Conservation (phyloP, 2,329 filamentous ascomycete genomes). For the Cytospora piceae region DNA sequence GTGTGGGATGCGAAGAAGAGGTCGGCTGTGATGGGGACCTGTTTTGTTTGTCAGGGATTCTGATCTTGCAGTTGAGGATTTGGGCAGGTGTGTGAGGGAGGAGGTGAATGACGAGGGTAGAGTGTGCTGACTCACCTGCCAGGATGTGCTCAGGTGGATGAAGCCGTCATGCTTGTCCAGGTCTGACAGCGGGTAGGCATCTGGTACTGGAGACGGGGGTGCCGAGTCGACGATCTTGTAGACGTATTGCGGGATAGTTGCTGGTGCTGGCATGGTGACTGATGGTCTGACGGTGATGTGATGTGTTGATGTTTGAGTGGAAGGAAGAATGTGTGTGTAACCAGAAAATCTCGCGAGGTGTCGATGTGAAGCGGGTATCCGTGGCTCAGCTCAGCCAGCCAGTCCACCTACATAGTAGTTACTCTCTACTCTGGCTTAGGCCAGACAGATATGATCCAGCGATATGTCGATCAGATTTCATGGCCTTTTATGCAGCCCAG, state of each 20-base stretch:
- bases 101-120: not conserved
- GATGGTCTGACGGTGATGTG: not conserved
- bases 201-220: slow-evolving; percentile 57
- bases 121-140: slow-evolving; percentile 48
- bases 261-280: slow-evolving; percentile 34
- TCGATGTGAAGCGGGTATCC: not conserved
- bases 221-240: slow-evolving; percentile 64
- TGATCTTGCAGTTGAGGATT: too few relatives aligned
- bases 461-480: not conserved
- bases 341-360: not conserved
- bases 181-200: slow-evolving; percentile 59
- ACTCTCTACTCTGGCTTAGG: not conserved
- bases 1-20: slow-evolving; percentile 47
- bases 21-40: slow-evolving; percentile 51
- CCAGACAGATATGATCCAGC: not conserved
- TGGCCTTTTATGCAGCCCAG: not conserved
- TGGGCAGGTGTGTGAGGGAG: not conserved
- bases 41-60: not conserved
- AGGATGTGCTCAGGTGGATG: slow-evolving; percentile 61
- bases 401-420: not conserved
- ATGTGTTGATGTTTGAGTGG: not conserved
- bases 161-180: slow-evolving; percentile 65
- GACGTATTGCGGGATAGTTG: slow-evolving; percentile 48
- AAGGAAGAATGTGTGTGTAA: slow-evolving; percentile 1
- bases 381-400: not conserved